A percentile compares a stretch with the other conserved stretches of the same genome.
phyloP scores from a whole-genome alignment of 116 monocot genomes.

The Papilionanthe hybrid region DNA sequence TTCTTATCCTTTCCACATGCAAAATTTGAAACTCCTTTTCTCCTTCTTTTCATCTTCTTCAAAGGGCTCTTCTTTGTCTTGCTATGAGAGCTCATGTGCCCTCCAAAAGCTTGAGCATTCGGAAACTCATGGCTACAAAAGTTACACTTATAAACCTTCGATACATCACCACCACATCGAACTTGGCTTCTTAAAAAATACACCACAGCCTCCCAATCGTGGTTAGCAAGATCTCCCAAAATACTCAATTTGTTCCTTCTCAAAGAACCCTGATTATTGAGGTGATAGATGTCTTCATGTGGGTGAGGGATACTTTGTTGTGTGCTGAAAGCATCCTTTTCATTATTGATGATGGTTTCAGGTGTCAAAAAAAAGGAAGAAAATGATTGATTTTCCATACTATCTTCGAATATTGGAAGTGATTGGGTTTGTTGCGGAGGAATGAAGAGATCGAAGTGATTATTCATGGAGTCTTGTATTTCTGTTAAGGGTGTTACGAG shows the following conservation, averaged over 20 bases:
- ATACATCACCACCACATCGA: slow-evolving; percentile 17
- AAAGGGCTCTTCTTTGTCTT: slow-evolving; percentile 4
- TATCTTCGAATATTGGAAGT: too few relatives aligned
- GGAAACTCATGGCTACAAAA: slow-evolving; percentile 32
- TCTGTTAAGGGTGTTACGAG: too few relatives aligned
- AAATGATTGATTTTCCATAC: too few relatives aligned
- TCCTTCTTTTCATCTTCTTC: slow-evolving; percentile 1
- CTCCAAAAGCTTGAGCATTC: slow-evolving; percentile 40
- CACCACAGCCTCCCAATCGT: slow-evolving; percentile 26
- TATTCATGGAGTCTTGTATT: too few relatives aligned
- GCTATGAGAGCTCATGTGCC: slow-evolving; percentile 51
- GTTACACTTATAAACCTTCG: slow-evolving; percentile 18
- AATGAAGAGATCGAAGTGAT: too few relatives aligned
- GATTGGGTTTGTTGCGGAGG: too few relatives aligned
- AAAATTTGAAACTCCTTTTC: slow-evolving; percentile 3
- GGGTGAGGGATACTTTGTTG: too few relatives aligned
- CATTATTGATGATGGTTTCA: too few relatives aligned
- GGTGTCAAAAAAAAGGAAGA: too few relatives aligned
- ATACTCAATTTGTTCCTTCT: neutral
- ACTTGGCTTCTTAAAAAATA: slow-evolving; percentile 27
- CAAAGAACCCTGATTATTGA: too few relatives aligned
- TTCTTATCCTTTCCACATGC: neutral
- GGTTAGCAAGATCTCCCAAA: slow-evolving; percentile 9
- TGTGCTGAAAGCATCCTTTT: too few relatives aligned
- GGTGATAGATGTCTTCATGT: too few relatives aligned